Evolutionary conservation across 78 protist species (phyloP).

Genomic region (slime mould (Dictyostelium discoideum)): dicty_2.7 NC_007089.4:4806501-4807000

Average conservation of each 20-base stretch:
- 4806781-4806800: neutral
- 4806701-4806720: neutral
- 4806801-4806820: neutral
- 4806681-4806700: neutral
- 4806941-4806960: neutral
- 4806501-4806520: neutral
- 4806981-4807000: slow-evolving; percentile 36
- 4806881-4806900: neutral
- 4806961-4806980: slow-evolving; percentile 4
- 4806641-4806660: neutral
- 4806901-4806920: neutral
- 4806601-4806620: neutral
- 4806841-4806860: neutral
- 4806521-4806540: neutral
- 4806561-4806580: neutral
- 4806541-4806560: neutral
- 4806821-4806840: neutral
- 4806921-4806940: neutral
- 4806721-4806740: neutral
- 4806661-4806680: neutral
- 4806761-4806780: neutral
- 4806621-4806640: neutral
- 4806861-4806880: neutral
- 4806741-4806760: neutral
- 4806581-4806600: neutral